These are phyloP conservation scores for Aspergillus aculeatus DNA, from an alignment of 2,329 filamentous ascomycete genomes.

Conservation along the genomic window DNA sequence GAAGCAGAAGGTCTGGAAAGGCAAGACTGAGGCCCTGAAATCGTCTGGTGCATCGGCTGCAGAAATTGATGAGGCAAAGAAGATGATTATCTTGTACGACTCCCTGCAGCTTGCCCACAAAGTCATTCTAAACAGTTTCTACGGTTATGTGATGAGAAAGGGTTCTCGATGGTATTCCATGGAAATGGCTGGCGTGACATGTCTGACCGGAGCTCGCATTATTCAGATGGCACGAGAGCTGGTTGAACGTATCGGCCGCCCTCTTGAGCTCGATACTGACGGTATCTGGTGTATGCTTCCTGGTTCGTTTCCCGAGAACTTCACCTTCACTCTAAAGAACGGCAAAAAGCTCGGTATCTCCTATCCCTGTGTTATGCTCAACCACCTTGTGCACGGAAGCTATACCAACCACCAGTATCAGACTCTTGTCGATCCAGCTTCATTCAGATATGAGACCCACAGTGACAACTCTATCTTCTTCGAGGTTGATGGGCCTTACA, in stretches of 20 bases:
- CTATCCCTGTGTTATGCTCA: conserved; percentile 98
- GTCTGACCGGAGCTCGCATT: conserved; percentile 90
- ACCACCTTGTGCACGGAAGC: conserved; percentile 88
- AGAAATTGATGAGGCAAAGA: conserved; percentile 92
- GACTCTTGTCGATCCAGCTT: conserved; percentile 73
- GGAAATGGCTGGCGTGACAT: conserved; percentile 99
- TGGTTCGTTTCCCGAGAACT: conserved; percentile 94
- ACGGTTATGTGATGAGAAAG: conserved; percentile 99
- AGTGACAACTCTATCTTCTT: conserved; percentile 99
- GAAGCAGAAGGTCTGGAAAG: conserved; percentile 97
- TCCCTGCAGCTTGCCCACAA: conserved; percentile 97
- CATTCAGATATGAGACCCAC: conserved; percentile 90
- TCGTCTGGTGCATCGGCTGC: conserved; percentile 69
- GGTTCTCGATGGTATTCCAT: conserved; percentile 98
- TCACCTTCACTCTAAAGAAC: conserved; percentile 87
- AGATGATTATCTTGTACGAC: conserved; percentile 97
- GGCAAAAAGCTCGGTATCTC: conserved; percentile 97
- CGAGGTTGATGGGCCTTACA: conserved; percentile 97
- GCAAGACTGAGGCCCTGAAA: conserved; percentile 85
- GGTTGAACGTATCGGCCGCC: conserved; percentile 88
- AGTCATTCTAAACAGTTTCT: conserved; percentile 98
- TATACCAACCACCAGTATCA: conserved; percentile 99
- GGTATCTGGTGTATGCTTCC: conserved; percentile 99
- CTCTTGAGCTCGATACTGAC: conserved; percentile 92
- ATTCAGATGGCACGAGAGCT: conserved; percentile 94